Evolutionary conservation across 257 asterid species (phyloP), one percentile per base, ranked within the genome.

Genomic region (Rhazya stricta): DNA sequence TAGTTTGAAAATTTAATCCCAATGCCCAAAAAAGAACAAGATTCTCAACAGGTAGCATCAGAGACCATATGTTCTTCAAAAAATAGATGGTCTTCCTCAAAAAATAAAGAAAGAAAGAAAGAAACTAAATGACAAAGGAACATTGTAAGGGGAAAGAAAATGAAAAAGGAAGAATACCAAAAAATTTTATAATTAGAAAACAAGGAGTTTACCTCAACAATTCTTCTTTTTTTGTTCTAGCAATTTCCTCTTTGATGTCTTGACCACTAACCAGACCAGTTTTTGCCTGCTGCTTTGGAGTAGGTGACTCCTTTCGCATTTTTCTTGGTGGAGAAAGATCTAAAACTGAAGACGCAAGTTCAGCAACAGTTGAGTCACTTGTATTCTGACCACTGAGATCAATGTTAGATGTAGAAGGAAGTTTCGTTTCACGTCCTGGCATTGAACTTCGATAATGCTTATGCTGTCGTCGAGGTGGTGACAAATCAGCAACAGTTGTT

Each of bases 251-350:
- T 84, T 87, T 91, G 72, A 90, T 72, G 77, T 90, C 99, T 74
- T 53, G 75, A 60, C 95, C 96, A 74, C 94, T 87, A 70, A 92
- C 93, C 58, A 94, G 82, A 76, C 99, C 97, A 71, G 96, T 90
- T 85, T 81, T 88, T n/a, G 88, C 86, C 65, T 43, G 84, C 75
- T 82, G 79, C 50, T 79, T 82, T 61, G 71, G 69, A 67, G 58
- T 32, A 5, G 86, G 75, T 36, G 90, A 73, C 70, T 81, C 90
- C 77, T 77, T 81, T 48, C 68, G 79, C 73, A 72, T 58, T 79
- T 79, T 91, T 83, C 97, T 91, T 48, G 92, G 98, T 68, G 97
- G 97, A 79, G 96, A 93, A 72, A 93, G 89, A 77, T 91, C 98
- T 30, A 85, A 72, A 66, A 45, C 77, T 9, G 77, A 30, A 45